Percentiles rank a stretch among this genome's conserved stretches.
Evolutionary conservation across 2,329 filamentous ascomycete genomes (phyloP).

Genomic region (Cryphonectria nitschkei): DNA sequence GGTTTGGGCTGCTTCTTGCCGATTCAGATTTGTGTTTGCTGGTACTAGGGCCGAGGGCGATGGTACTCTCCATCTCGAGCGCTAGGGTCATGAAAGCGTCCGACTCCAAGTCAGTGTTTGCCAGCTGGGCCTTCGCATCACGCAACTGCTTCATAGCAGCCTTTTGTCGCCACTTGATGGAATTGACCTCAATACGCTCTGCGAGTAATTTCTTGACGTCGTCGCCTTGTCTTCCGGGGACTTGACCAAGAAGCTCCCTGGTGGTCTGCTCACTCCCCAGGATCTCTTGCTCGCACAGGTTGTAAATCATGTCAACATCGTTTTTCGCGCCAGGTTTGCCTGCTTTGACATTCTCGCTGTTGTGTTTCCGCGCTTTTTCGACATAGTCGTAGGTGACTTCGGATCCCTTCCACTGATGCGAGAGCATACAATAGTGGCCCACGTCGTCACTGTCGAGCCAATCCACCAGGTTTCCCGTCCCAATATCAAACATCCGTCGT

Average conservation of each 20-base stretch:
- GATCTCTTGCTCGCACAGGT: not conserved
- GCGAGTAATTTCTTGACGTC: not conserved
- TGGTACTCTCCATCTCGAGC: not conserved
- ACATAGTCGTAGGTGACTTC: not conserved
- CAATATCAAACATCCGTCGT: not conserved
- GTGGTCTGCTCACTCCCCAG: not conserved
- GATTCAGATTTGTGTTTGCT: not conserved
- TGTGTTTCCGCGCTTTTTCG: not conserved
- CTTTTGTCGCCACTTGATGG: not conserved
- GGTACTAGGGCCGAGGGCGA: not conserved
- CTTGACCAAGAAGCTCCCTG: not conserved
- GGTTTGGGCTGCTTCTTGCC: not conserved
- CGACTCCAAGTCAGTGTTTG: not conserved
- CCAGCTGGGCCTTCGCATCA: not conserved
- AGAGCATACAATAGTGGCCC: slow-evolving; percentile 1
- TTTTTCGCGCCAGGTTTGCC: not conserved
- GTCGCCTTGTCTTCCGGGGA: not conserved
- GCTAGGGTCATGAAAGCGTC: slow-evolving; percentile 1
- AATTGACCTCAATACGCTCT: not conserved
- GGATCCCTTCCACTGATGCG: slow-evolving; percentile 1
- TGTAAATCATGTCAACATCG: not conserved
- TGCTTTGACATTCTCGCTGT: not conserved
- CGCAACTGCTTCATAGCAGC: not conserved
- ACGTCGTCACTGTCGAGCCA: not conserved
- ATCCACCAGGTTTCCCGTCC: not conserved